phyloP scores from a whole-genome alignment of 768 basidiomycete genomes.

The Lactifluus hygrophoroides region DNA sequence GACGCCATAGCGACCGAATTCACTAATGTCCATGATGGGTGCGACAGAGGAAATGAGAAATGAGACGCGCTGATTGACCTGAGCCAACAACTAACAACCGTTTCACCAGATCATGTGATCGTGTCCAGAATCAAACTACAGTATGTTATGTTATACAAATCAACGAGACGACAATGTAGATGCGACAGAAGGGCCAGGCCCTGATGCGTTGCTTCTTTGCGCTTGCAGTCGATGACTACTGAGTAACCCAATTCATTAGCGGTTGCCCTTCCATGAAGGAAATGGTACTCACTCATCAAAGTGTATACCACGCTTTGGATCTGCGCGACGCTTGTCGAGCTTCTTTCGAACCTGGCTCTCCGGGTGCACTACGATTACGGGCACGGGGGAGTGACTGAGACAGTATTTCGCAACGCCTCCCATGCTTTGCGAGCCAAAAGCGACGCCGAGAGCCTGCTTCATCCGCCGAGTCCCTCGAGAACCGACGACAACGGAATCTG shows the following conservation, averaged over 20 bases:
- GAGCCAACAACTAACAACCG: background rate
- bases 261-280: background rate
- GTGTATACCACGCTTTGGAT: constrained; percentile 81
- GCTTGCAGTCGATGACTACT: background rate
- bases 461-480: constrained; percentile 62
- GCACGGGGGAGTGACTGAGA: constrained; percentile 87
- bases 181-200: background rate
- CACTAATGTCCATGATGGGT: constrained; percentile 30
- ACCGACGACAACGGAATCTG: constrained; percentile 89
- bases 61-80: background rate
- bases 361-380: constrained; percentile 91
- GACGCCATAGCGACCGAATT: constrained; percentile 59
- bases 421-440: constrained; percentile 43
- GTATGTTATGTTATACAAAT: background rate
- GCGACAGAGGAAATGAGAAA: background rate
- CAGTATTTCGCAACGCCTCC: constrained; percentile 66
- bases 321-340: constrained; percentile 74
- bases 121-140: background rate
- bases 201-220: constrained; percentile 8
- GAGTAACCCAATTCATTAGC: background rate
- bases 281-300: constrained; percentile 54
- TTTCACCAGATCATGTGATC: constrained; percentile 18
- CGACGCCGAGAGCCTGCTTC: constrained; percentile 45
- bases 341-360: constrained; percentile 81
- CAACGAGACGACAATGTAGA: constrained; percentile 15